Conservation (phyloP, 768 basidiomycete genomes). For the Leccinum arenicola region DNA sequence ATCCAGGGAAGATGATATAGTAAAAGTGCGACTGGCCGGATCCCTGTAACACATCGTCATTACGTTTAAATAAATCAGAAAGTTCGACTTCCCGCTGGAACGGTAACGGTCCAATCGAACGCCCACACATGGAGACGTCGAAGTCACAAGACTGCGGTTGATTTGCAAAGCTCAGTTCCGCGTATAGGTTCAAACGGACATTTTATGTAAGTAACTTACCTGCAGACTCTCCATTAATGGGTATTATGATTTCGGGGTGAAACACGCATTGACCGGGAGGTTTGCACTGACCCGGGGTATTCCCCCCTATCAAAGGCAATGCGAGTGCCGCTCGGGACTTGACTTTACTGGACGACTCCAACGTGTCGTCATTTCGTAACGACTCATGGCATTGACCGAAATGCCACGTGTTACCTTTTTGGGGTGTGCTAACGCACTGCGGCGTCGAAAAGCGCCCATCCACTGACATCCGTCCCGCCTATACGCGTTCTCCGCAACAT, state of each 20-base stretch:
- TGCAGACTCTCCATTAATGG: not conserved
- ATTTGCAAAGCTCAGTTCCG: not conserved
- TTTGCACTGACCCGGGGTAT: not conserved
- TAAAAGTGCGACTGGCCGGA: not conserved
- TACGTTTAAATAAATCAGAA: not conserved
- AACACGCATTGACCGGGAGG: not conserved
- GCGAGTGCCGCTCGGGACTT: not conserved
- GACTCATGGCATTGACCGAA: not conserved
- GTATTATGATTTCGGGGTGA: not conserved
- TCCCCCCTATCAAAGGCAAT: not conserved
- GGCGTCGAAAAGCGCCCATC: not conserved
- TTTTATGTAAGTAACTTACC: not conserved
- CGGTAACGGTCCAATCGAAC: not conserved
- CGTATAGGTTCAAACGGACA: not conserved
- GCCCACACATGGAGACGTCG: not conserved
- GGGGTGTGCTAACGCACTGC: not conserved
- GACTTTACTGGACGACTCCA: not conserved
- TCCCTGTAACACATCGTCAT: not conserved
- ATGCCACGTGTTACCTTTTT: constrained; percentile 3
- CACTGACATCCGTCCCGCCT: not conserved
- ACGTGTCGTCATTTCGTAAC: not conserved
- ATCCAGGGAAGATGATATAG: not conserved
- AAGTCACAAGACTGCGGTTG: not conserved
- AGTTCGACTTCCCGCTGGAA: not conserved
- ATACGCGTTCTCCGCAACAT: not conserved